A percentile compares a stretch with the other conserved stretches of the same genome.
phyloP scores from a whole-genome alignment of 768 basidiomycete genomes.

The Podaxis sp. region DNA sequence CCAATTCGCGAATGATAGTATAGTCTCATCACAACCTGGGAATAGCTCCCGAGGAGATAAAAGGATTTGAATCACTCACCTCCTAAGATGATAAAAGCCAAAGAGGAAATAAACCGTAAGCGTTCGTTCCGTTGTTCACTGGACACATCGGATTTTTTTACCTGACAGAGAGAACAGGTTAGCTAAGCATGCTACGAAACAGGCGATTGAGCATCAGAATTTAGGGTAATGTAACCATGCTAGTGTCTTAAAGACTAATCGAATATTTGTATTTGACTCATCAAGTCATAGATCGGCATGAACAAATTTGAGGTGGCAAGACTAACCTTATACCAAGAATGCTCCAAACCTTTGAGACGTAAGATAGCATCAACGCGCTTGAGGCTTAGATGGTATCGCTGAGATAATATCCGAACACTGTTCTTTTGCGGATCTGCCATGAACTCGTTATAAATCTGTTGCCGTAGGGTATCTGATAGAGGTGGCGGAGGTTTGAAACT shows the following conservation, averaged over 20 bases:
- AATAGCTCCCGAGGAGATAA: not conserved
- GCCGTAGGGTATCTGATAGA: constrained; percentile 60
- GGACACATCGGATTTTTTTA: not conserved
- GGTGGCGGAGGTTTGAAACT: constrained; percentile 82
- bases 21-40: constrained; percentile 47
- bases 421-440: constrained; percentile 57
- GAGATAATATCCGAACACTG: constrained; percentile 60
- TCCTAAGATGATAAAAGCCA: constrained; percentile 27
- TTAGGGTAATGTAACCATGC: constrained; percentile 61
- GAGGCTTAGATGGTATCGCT: constrained; percentile 62
- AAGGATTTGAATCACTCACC: constrained; percentile 31
- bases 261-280: constrained; percentile 58
- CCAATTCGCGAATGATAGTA: constrained; percentile 68
- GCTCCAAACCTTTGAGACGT: constrained; percentile 77
- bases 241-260: constrained; percentile 95
- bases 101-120: constrained; percentile 18
- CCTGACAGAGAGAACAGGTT: constrained; percentile 18
- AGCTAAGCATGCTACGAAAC: constrained; percentile 6
- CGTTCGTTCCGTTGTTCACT: not conserved
- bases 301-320: constrained; percentile 10
- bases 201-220: constrained; percentile 20
- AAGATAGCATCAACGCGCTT: constrained; percentile 84
- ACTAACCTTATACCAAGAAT: constrained; percentile 68
- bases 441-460: constrained; percentile 59
- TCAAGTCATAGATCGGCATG: constrained; percentile 27